Conservation (phyloP, 805 yeast species). For the Pichia membranifaciens region DNA sequence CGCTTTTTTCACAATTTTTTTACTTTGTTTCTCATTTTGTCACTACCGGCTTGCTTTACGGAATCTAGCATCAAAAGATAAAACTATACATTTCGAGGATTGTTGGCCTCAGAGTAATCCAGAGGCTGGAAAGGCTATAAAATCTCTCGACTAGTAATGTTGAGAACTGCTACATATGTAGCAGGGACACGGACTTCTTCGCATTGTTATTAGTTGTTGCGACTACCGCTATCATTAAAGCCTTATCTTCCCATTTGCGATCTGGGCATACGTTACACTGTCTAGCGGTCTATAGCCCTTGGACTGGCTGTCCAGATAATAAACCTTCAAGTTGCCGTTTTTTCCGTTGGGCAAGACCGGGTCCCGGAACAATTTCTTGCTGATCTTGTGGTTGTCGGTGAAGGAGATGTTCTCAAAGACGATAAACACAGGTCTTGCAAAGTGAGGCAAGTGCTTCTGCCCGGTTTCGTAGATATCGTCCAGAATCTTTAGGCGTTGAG, state of each 20-base stretch:
- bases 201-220: too few relatives aligned
- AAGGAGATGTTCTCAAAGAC: slow-evolving; percentile 62
- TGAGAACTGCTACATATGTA: too few relatives aligned
- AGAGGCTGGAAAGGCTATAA: too few relatives aligned
- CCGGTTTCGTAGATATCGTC: slow-evolving; percentile 34
- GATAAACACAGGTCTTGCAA: slow-evolving; percentile 79
- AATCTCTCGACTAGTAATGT: too few relatives aligned
- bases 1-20: too few relatives aligned
- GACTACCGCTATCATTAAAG: too few relatives aligned
- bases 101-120: too few relatives aligned
- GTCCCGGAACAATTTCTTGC: slow-evolving; percentile 61
- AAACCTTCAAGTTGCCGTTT: slow-evolving; percentile 53
- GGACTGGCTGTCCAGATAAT: slow-evolving; percentile 51
- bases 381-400: slow-evolving; percentile 78
- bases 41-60: too few relatives aligned
- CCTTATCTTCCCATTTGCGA: slow-evolving; percentile 21
- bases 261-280: slow-evolving; percentile 46
- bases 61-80: too few relatives aligned
- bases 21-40: too few relatives aligned
- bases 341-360: slow-evolving; percentile 67
- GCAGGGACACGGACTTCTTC: too few relatives aligned
- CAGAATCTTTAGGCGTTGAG: slow-evolving; percentile 30
- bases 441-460: slow-evolving; percentile 56
- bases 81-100: too few relatives aligned
- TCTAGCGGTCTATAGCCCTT: slow-evolving; percentile 54